phyloP scores from a whole-genome alignment of 1,284 basidiomycete species.

The Leccinum pachyderme region DNA sequence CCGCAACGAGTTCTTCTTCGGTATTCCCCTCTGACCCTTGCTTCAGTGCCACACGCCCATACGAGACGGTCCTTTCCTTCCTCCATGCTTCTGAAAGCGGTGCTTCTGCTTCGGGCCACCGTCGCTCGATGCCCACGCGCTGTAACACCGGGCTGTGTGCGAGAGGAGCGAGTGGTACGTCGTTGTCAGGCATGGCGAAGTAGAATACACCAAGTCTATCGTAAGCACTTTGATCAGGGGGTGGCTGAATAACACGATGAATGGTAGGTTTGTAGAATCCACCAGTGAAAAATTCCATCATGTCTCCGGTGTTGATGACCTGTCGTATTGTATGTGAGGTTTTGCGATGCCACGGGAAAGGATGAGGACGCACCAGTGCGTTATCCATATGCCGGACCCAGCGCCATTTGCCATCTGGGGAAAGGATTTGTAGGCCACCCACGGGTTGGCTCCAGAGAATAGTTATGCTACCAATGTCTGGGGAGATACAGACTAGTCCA shows the following conservation, averaged over 20 bases:
- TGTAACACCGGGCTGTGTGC: conserved; percentile 31
- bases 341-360: neutral
- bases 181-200: conserved; percentile 37
- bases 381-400: conserved; percentile 59
- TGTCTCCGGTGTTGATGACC: conserved; percentile 56
- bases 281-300: conserved; percentile 52
- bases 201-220: conserved; percentile 44
- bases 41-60: neutral
- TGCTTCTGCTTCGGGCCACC: neutral
- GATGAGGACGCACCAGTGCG: conserved; percentile 5
- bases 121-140: conserved; percentile 5
- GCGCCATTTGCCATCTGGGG: conserved; percentile 50
- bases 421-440: conserved; percentile 53
- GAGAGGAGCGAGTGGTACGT: conserved; percentile 26
- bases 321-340: neutral
- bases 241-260: conserved; percentile 44
- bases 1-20: conserved; percentile 43
- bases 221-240: conserved; percentile 37
- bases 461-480: conserved; percentile 52
- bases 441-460: conserved; percentile 63
- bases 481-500: neutral
- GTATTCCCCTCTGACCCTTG: conserved; percentile 31
- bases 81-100: neutral
- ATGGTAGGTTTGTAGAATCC: conserved; percentile 47
- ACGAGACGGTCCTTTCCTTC: conserved; percentile 1